phyloP scores from a whole-genome alignment of 2,329 filamentous ascomycete species.

The Colletotrichum horii region DNA sequence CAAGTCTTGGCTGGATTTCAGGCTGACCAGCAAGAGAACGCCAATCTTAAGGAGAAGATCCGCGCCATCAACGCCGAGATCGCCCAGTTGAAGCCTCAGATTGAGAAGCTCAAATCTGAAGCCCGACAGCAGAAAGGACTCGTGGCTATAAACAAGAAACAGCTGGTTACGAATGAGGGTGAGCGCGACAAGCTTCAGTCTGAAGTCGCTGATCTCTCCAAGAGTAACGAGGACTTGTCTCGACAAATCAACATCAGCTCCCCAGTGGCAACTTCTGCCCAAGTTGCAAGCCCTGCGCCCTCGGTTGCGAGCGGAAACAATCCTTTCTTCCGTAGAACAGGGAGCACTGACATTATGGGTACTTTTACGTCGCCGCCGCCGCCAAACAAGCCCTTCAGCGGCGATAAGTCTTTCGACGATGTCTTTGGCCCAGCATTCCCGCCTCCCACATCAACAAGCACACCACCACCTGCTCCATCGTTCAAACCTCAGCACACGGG shows the following conservation, averaged over 20 bases:
- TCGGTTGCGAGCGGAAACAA: slow-evolving; percentile 82
- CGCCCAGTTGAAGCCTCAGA: slow-evolving; percentile 81
- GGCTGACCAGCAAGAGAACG: slow-evolving; percentile 88
- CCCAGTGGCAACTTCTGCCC: slow-evolving; percentile 48
- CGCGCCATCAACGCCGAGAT: slow-evolving; percentile 83
- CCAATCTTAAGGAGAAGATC: slow-evolving; percentile 85
- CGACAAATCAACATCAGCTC: slow-evolving; percentile 58
- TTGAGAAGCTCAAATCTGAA: slow-evolving; percentile 92
- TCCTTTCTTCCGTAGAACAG: slow-evolving; percentile 85
- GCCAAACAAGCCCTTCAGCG: slow-evolving; percentile 46
- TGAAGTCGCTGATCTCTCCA: slow-evolving; percentile 74
- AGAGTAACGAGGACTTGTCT: slow-evolving; percentile 63
- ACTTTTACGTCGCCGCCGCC: slow-evolving; percentile 56
- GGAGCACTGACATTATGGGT: slow-evolving; percentile 64
- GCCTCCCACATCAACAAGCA: slow-evolving; percentile 44
- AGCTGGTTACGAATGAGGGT: slow-evolving; percentile 85
- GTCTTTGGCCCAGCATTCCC: slow-evolving; percentile 78
- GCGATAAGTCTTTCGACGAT: slow-evolving; percentile 80
- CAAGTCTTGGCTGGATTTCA: slow-evolving; percentile 77
- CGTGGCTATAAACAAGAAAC: slow-evolving; percentile 98
- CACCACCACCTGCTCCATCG: slow-evolving; percentile 57
- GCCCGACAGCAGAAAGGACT: slow-evolving; percentile 95
- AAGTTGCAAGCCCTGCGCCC: slow-evolving; percentile 72
- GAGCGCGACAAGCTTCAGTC: slow-evolving; percentile 87
- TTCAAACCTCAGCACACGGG: slow-evolving; percentile 68